phyloP scores from a whole-genome alignment of 306 rosid species.

The Cicer yamashitae region DNA sequence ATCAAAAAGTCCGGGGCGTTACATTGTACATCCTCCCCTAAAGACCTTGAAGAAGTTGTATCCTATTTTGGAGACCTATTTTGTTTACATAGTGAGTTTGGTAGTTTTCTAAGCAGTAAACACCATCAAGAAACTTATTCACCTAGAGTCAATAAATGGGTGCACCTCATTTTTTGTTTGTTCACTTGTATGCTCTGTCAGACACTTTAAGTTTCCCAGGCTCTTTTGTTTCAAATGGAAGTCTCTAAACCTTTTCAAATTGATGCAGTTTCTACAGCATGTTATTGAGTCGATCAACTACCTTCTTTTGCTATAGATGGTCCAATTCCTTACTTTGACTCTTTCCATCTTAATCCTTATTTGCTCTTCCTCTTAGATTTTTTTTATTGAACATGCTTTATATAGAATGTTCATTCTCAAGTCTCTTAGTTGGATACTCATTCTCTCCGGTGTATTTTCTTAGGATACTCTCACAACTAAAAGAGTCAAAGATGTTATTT shows the following conservation, averaged over 20 bases:
- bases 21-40: too few relatives aligned
- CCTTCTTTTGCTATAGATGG: conserved; percentile 4
- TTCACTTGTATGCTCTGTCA: neutral
- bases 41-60: neutral
- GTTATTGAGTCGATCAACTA: neutral
- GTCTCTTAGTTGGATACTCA: conserved; percentile 5
- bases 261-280: neutral
- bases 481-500: neutral
- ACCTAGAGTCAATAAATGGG: conserved; percentile 10
- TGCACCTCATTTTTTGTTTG: neutral
- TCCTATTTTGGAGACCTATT: neutral
- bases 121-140: neutral
- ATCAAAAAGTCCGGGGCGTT: too few relatives aligned
- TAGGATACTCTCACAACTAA: conserved; percentile 7
- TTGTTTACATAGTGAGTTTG: neutral
- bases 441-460: neutral
- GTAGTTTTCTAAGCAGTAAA: neutral
- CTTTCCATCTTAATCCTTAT: neutral
- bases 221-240: neutral
- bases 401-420: neutral
- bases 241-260: neutral
- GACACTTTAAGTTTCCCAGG: neutral
- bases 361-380: neutral
- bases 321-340: neutral
- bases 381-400: neutral